These are phyloP conservation scores for Cadophora luteo-olivacea DNA, from an alignment of 2,329 filamentous ascomycete genomes.

Conservation along the genomic window DNA sequence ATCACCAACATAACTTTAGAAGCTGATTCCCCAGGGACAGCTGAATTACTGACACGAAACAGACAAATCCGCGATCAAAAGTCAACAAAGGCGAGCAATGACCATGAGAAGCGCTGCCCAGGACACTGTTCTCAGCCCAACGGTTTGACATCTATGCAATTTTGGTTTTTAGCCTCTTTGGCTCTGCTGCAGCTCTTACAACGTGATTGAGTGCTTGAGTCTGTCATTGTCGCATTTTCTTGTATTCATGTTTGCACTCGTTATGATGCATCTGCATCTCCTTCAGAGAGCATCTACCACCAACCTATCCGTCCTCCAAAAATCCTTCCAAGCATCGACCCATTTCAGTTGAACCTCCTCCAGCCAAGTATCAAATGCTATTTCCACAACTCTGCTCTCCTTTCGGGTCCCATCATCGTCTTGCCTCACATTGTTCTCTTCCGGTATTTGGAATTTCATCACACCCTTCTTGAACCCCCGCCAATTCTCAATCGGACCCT, in stretches of 20 bases:
- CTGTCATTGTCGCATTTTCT: background rate
- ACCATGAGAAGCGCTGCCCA: no score
- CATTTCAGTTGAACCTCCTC: conserved; percentile 32
- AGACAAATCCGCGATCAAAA: no score
- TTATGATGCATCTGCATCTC: background rate
- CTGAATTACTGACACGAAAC: no score
- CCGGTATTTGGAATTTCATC: conserved; percentile 27
- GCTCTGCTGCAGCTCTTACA: no score
- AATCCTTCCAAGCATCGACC: conserved; percentile 27
- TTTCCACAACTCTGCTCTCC: background rate
- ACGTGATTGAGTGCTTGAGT: no score
- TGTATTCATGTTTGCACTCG: no score
- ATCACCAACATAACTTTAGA: no score
- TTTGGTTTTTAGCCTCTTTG: no score
- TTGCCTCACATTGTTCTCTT: background rate
- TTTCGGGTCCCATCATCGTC: conserved; percentile 18
- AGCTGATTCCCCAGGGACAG: no score
- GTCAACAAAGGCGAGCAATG: no score
- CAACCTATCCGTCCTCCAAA: conserved; percentile 6
- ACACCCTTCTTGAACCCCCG: conserved; percentile 35
- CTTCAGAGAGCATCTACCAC: background rate
- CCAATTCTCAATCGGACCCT: conserved; percentile 38
- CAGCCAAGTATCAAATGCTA: conserved; percentile 31
- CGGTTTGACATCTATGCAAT: no score
- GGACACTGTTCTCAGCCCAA: no score